Percentiles rank a stretch among this genome's conserved stretches.
phyloP scores from a whole-genome alignment of 768 basidiomycete genomes.

The Russula lepida region DNA sequence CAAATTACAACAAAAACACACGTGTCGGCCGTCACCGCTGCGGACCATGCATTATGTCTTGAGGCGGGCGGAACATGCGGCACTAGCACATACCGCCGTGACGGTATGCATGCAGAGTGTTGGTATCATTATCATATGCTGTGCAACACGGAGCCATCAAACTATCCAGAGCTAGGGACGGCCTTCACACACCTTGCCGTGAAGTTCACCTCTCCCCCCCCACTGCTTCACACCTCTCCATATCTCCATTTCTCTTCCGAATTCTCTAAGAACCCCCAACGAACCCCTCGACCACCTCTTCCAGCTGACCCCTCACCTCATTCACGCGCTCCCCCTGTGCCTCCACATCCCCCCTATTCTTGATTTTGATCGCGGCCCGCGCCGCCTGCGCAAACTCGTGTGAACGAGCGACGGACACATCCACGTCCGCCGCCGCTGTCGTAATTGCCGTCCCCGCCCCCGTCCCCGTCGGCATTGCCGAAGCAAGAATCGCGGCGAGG shows the following conservation, averaged over 20 bases:
- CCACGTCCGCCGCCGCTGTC: constrained; percentile 21
- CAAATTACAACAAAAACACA: no score
- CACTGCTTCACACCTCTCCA: neutral
- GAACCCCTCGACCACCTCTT: constrained; percentile 38
- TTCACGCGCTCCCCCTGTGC: constrained; percentile 48
- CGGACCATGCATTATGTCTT: neutral
- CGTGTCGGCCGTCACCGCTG: neutral
- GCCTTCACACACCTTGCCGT: neutral
- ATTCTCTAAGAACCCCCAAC: neutral
- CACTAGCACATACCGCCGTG: neutral
- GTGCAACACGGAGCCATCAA: neutral
- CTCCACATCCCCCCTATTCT: constrained; percentile 45
- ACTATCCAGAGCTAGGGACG: neutral
- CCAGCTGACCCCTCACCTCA: constrained; percentile 43
- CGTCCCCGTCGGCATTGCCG: neutral
- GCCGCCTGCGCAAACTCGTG: constrained; percentile 52
- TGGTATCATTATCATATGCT: neutral
- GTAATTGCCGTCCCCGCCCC: neutral
- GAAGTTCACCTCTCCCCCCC: neutral
- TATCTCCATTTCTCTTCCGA: neutral
- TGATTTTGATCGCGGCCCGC: constrained; percentile 46
- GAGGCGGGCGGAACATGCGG: neutral
- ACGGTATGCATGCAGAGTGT: neutral
- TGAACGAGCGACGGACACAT: constrained; percentile 42
- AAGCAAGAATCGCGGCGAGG: constrained; percentile 28